These are phyloP conservation scores for Dothiorella sarmentorum DNA, from an alignment of 2,329 filamentous ascomycete species.

Conservation along the genomic window DNA sequence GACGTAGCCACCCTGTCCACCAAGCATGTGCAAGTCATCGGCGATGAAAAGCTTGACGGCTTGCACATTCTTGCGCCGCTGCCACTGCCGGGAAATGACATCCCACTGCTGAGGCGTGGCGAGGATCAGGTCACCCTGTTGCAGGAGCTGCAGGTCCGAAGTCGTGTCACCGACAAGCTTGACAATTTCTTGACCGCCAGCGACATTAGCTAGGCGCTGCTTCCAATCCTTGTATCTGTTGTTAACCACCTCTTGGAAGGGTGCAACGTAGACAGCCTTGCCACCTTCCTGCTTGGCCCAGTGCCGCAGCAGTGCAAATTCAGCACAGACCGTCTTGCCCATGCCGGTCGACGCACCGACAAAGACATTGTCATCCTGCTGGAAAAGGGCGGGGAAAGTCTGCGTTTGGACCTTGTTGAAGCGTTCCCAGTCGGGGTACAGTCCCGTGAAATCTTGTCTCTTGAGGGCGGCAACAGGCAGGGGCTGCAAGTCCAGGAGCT, in stretches of 20 bases:
- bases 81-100: slow-evolving; percentile 92
- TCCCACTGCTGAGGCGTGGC: slow-evolving; percentile 96
- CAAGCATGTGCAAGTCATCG: slow-evolving; percentile 91
- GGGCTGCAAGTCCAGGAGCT: slow-evolving; percentile 85
- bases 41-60: slow-evolving; percentile 87
- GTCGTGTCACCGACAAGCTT: slow-evolving; percentile 93
- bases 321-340: slow-evolving; percentile 94
- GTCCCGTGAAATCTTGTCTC: slow-evolving; percentile 70
- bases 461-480: slow-evolving; percentile 87
- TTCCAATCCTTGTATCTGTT: slow-evolving; percentile 80
- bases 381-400: slow-evolving; percentile 89
- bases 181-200: slow-evolving; percentile 82
- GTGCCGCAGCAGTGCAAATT: slow-evolving; percentile 85
- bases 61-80: slow-evolving; percentile 91
- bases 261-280: slow-evolving; percentile 88
- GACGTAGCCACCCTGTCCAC: slow-evolving; percentile 78
- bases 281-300: slow-evolving; percentile 72
- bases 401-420: slow-evolving; percentile 99
- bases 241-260: slow-evolving; percentile 91
- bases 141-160: slow-evolving; percentile 82
- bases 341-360: slow-evolving; percentile 89
- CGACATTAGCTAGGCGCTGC: slow-evolving; percentile 66
- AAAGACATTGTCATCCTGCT: slow-evolving; percentile 89
- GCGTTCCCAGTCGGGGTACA: slow-evolving; percentile 80
- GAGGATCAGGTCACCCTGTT: slow-evolving; percentile 81